These are phyloP conservation scores for Sclerotinia borealis DNA, from an alignment of 2,329 filamentous ascomycete species.

Conservation along the genomic window DNA sequence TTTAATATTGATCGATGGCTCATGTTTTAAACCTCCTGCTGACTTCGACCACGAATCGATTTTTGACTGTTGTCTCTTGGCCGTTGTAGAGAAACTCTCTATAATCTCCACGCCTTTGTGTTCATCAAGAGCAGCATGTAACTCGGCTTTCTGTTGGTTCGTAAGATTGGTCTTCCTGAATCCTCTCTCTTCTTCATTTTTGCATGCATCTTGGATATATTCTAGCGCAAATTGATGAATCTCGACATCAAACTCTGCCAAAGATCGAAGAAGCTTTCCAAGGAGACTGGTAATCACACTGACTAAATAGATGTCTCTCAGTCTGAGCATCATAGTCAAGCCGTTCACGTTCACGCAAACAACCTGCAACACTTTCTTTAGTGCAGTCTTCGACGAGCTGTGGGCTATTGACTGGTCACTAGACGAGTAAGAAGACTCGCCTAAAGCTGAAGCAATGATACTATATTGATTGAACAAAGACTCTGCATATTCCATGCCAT, in stretches of 20 bases:
- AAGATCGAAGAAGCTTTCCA: slow-evolving; percentile 72
- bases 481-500: slow-evolving; percentile 91
- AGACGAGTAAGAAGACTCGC: slow-evolving; percentile 37
- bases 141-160: slow-evolving; percentile 76
- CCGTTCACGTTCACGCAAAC: slow-evolving; percentile 59
- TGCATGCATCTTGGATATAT: slow-evolving; percentile 61
- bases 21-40: slow-evolving; percentile 28
- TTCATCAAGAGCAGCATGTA: slow-evolving; percentile 58
- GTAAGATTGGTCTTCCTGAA: slow-evolving; percentile 72
- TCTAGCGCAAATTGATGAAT: slow-evolving; percentile 54
- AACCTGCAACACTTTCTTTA: slow-evolving; percentile 53
- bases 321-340: slow-evolving; percentile 81
- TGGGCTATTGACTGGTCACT: slow-evolving; percentile 23
- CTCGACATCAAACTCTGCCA: slow-evolving; percentile 71
- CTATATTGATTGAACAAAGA: slow-evolving; percentile 78
- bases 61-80: slow-evolving; percentile 49
- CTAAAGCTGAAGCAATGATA: slow-evolving; percentile 55
- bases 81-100: slow-evolving; percentile 41
- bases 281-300: slow-evolving; percentile 76
- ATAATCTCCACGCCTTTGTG: slow-evolving; percentile 48
- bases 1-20: slow-evolving; percentile 3
- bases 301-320: slow-evolving; percentile 82
- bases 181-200: slow-evolving; percentile 47
- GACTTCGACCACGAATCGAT: slow-evolving; percentile 59
- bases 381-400: slow-evolving; percentile 33